Conservation (phyloP, 495 filamentous ascomycete genomes). For the Collariella sp. region DNA sequence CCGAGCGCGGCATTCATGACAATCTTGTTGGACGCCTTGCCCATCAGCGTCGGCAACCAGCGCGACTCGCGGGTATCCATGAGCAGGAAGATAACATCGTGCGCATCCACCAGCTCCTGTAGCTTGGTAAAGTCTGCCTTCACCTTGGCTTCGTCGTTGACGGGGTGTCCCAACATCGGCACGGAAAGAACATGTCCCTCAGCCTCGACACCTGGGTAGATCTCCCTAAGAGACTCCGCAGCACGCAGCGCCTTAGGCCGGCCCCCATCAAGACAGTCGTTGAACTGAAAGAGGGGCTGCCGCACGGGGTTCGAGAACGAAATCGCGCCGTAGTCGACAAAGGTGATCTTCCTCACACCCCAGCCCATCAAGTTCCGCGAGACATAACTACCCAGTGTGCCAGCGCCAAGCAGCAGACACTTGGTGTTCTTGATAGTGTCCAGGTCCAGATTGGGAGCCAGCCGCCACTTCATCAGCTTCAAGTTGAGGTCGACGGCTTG, state of each 20-base stretch:
- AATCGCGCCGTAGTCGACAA: constrained; percentile 88
- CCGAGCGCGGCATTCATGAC: constrained; percentile 94
- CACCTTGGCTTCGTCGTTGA: constrained; percentile 57
- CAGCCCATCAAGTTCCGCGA: constrained; percentile 86
- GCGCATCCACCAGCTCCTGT: constrained; percentile 65
- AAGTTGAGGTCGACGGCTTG: constrained; percentile 96
- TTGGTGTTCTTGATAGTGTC: constrained; percentile 83
- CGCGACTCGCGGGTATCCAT: constrained; percentile 94
- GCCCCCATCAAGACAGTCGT: constrained; percentile 80
- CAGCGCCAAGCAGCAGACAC: constrained; percentile 89
- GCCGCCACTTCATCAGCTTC: constrained; percentile 97
- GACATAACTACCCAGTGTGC: constrained; percentile 90
- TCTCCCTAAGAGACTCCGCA: constrained; percentile 70
- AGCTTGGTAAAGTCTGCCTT: constrained; percentile 68
- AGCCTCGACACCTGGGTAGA: constrained; percentile 84
- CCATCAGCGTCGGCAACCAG: constrained; percentile 98
- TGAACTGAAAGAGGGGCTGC: constrained; percentile 83
- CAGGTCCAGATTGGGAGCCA: constrained; percentile 79
- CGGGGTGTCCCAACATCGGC: constrained; percentile 90
- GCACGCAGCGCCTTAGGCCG: constrained; percentile 76
- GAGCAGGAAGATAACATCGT: constrained; percentile 88
- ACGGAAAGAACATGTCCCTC: constrained; percentile 72
- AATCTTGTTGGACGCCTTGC: constrained; percentile 83
- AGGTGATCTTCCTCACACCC: constrained; percentile 95
- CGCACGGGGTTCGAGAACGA: constrained; percentile 97